Base-by-base conservation (phyloP, 2,329 filamentous ascomycete genomes). In the Ophiosphaerella narmari region DNA sequence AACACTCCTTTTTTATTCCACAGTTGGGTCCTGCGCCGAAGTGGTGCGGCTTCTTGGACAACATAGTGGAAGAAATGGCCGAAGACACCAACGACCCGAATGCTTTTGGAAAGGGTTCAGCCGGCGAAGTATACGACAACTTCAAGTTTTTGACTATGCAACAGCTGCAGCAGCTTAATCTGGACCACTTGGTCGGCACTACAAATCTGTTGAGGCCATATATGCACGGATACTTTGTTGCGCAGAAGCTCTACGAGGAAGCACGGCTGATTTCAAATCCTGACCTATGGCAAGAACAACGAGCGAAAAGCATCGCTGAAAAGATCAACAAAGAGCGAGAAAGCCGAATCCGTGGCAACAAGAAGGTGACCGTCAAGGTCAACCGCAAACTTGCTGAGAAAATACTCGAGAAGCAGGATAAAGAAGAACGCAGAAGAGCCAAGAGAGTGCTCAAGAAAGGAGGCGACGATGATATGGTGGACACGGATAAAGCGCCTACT, bases 191-290 rank as follows among this genome's bases (percentile, higher is more conserved):
- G 40, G 83, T 99, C 49, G 93, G 93, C 59, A 92, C 91, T 63
- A 96, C 91, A 24, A 94, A 90, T 67, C 78, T 97, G 16, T 79
- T 99, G 35, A 84, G 93, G 38, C 94, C 94, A 37, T 99, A 99
- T 71, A 99, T 99, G 95, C 94, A 99, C 72, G 95, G 94, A 63
- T 97, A 94, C 80, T 99, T 99, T 76, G 92, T 99, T 41, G 90
- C 90, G 32, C 93, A 95, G 64, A 91, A 92, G 67, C 77, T 99
- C 23, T 97, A 99, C 73, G 95, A 99, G 70, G 92, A 99, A 73
- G 94, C 94, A 14, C 82, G 90, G 47, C 78, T 99, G 52, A 96
- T 97, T 64, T 88, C 89, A 42, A 96, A 97, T 74, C 94, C 94
- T 0, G 95, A 95, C 69, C 83, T 95, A 44, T 96, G 89, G 82